These are phyloP conservation scores for Cyberlindnera sargentensis DNA, from an alignment of 805 yeast species.

Conservation along the genomic window DNA sequence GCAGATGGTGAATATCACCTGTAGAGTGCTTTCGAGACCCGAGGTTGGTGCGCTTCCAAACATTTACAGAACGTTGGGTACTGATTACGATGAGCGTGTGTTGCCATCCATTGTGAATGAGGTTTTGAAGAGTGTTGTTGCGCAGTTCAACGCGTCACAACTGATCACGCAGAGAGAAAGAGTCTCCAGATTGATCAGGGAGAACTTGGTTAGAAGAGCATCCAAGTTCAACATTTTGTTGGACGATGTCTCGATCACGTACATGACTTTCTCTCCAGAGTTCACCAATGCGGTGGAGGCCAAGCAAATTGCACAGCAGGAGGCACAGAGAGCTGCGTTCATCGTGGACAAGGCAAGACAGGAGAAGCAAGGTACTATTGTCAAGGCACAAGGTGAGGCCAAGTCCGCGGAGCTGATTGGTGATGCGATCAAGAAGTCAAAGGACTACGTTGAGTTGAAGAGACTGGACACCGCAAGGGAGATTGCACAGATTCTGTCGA, in stretches of 20 bases:
- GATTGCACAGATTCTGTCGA: constrained; percentile 78
- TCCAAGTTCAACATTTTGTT: constrained; percentile 76
- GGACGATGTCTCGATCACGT: constrained; percentile 95
- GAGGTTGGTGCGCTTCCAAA: constrained; percentile 69
- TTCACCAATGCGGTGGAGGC: constrained; percentile 97
- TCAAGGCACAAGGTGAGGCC: constrained; percentile 98
- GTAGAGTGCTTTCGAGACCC: constrained; percentile 93
- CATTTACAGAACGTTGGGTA: constrained; percentile 87
- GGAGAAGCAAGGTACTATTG: constrained; percentile 95
- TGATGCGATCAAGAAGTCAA: constrained; percentile 95
- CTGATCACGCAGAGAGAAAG: constrained; percentile 98
- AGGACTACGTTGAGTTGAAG: constrained; percentile 93
- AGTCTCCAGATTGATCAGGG: constrained; percentile 86
- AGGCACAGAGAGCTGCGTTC: constrained; percentile 97
- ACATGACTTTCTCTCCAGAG: constrained; percentile 96
- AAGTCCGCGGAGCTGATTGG: constrained; percentile 96
- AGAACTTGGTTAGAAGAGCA: constrained; percentile 86
- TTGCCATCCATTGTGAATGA: constrained; percentile 97
- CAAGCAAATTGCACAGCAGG: constrained; percentile 98
- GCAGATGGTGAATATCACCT: constrained; percentile 99
- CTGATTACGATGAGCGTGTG: constrained; percentile 94
- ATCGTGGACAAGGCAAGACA: constrained; percentile 95
- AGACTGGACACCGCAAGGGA: constrained; percentile 96
- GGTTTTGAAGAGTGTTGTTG: constrained; percentile 92
- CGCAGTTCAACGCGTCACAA: constrained; percentile 97